Evolutionary conservation across 2,329 filamentous ascomycete genomes (phyloP), one percentile per base, ranked within the genome.

Genomic region (Pseudocercospora eumusae): DNA sequence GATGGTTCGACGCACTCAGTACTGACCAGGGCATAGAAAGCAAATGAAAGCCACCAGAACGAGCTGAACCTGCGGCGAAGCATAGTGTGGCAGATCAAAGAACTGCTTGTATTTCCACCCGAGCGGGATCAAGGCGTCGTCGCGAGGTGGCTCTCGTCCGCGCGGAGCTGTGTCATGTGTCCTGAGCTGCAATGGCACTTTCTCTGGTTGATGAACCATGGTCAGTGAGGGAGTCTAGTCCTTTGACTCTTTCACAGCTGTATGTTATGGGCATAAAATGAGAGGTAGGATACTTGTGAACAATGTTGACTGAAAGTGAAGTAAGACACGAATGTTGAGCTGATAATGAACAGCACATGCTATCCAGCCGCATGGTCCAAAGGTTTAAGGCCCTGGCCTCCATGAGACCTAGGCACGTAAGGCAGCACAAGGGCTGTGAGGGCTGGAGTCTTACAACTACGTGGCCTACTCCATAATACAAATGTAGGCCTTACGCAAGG

Each of bases 31-130:
- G 64, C 80, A 82, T 71, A 82, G 69, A 75, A 82, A 82, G 75
- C 80, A 82, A 55, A 82, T 80, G 36, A 82, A 75, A 40, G 79
- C 57, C 23, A 82, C 79, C 40, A 82, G 75, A 57, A 80, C 64
- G 25, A 82, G 74, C 71, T 82, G 80, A 13, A 76, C 68, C n/a
- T 78, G 74, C 23, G 80, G 80, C 56, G 78, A 80, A 56, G 80
- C 80, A 71, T 79, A 81, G 75, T 76, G 80, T 18, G 79, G 78
- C 54, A 81, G 64, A 15, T 76, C 59, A 64, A 69, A 77, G 56
- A 75, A 56, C n/a, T 71, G 68, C 69, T 73, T 77, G 73, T 82
- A 82, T 69, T 76, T 81, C 80, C 80, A 82, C 31, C 77, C 77
- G 3, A 13, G 21, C 7, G 31, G 57, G 8, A 54, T 18, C 15